Base-by-base conservation (phyloP, 2,329 filamentous ascomycete species). In the Penicillium sp. region DNA sequence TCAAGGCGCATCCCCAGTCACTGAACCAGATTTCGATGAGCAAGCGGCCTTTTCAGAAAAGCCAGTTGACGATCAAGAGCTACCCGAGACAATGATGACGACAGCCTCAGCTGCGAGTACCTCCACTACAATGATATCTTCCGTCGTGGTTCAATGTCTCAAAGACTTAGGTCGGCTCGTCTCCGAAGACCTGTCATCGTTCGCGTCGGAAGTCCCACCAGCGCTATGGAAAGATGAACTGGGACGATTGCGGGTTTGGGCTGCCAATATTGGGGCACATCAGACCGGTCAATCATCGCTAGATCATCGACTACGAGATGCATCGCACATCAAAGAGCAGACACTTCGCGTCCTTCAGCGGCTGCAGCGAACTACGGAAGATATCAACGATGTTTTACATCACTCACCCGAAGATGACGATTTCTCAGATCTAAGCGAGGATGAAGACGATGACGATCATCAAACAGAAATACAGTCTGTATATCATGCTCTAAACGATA, bases 231-330 rank as follows among this genome's bases (percentile, higher is more conserved):
- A 45, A 15, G 62, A 64, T 48, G 63, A 65, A 31, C 38, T 64
- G 1, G 63, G 63, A 3, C 49, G 64, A n/a, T 44, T 66, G 2
- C 60, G 58, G 10, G 39, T 70, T 3, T 72, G 70, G 69, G 60
- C 60, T 18, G 63, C 54, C 1, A 72, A 72, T 53, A 65, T 70
- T 27, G 69, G 68, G 6, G 69, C 69, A 12, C 65, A 68, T 51
- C 64, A 66, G 32, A 52, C 29, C 2, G 64, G 63, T 1, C 60
- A 63, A 21, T 60, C 60, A 0, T 72, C 70, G 0, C 54, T 72
- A 3, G 70, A 73, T 13, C 67, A 68, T 49, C 59, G 68, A 6
- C 59, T 72, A 7, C 49, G 68, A 25, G 68, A 70, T 52, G 61
- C 67, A 5, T 65, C 62, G 0, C 62, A 68, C 46, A 50, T 67